phyloP scores from a whole-genome alignment of 2,329 filamentous ascomycete genomes.

The Penicillium italicum region DNA sequence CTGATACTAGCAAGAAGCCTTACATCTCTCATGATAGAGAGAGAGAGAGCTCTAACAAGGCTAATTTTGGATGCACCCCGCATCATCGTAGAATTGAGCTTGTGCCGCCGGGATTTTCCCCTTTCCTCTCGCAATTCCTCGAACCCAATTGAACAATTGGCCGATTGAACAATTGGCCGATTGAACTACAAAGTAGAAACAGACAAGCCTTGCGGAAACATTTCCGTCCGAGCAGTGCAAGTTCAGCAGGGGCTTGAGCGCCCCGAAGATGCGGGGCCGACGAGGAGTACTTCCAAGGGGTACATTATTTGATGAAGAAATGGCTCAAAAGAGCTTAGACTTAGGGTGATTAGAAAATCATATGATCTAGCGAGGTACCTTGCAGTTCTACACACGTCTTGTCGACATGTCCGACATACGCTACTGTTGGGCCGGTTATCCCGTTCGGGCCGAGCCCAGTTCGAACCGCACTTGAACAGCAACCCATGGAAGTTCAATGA shows the following conservation, averaged over 20 bases:
- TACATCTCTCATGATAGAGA: no score
- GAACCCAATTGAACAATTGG: neutral
- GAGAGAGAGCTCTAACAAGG: neutral
- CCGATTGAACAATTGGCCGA: no score
- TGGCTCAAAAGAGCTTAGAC: neutral
- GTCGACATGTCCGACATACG: neutral
- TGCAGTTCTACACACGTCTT: neutral
- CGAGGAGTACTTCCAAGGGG: neutral
- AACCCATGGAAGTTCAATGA: neutral
- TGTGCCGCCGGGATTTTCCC: conserved; percentile 21
- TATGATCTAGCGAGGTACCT: neutral
- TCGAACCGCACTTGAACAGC: neutral
- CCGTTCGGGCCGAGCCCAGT: neutral
- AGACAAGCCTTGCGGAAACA: neutral
- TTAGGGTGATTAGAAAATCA: neutral
- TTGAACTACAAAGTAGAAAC: no score
- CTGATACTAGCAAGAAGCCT: neutral
- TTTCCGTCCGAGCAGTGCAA: neutral
- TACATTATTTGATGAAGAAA: no score
- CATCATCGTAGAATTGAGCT: neutral
- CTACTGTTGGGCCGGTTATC: neutral
- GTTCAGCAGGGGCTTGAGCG: neutral
- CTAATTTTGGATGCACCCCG: neutral
- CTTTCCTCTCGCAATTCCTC: conserved; percentile 1
- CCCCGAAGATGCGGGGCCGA: neutral